Evolutionary conservation across 202 grass and related monocot species (phyloP), one percentile per base, ranked within the genome.

Genomic region (Elaeis oleifera): DNA sequence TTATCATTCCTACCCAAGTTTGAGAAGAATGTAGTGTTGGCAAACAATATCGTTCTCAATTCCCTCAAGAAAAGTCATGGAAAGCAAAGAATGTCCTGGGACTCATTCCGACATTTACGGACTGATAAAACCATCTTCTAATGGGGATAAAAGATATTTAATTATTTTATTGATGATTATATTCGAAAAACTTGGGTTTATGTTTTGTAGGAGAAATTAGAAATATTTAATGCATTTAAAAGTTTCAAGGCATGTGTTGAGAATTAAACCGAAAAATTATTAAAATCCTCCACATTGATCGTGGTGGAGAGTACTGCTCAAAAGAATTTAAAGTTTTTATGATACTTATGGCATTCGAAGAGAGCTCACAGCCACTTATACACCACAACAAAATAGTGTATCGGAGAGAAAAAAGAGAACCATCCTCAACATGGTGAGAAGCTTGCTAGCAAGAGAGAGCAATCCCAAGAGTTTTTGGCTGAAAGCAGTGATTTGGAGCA

Each of bases 11-110:
- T 18, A 28, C 3, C 3, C 5, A 52, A 65, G 16, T 65, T 53
- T 65, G 49, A 28, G 21, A 65, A 53, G 48, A 66, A 66, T 29
- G 50, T 53, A 15, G 54, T 66, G 23, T 66, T 66, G 11, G 50
- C 49, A 66, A 66, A 66, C 24, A 66, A 66, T 4, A 29, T 53
- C 1, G 5, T 27, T 18, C 16, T 39, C n/a, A 32, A 11, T 44
- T 62, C 39, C 5, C 17, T 0, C 23, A 62, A 36, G 31, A 0
- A 18, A 62, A 62, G 4, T 58, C 1, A 4, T 28, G 27, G 27
- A 4, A 4, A 28, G 27, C 27, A 28, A 28, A 28, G 5, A 5
- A 1, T 28, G 27, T 28, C 5, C 5, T 28, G 27, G 5, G 5
- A 5, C 5, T 28, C 27, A 28, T 5, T 28, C 27, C 0, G 4